phyloP scores from a whole-genome alignment of 352 stramenopile genomes.

The Globisporangium apiculatum region DNA sequence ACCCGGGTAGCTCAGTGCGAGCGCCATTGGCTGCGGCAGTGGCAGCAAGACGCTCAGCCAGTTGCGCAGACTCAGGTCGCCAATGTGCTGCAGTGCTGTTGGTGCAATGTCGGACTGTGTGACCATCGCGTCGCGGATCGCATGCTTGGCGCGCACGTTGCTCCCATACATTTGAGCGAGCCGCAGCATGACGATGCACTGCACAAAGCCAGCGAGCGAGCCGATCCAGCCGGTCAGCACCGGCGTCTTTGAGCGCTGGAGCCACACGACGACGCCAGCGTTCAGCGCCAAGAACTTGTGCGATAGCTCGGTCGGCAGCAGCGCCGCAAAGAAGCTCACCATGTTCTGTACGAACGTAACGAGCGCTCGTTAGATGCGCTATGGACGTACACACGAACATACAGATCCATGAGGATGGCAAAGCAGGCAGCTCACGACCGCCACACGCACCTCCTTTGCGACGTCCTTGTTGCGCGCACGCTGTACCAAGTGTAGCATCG shows the following conservation, averaged over 20 bases:
- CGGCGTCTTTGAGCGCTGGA: constrained; percentile 36
- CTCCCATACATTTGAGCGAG: constrained; percentile 28
- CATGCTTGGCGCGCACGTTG: constrained; percentile 38
- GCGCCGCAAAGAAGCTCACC: constrained; percentile 45
- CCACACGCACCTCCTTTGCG: constrained; percentile 22
- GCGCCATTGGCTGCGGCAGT: constrained; percentile 38
- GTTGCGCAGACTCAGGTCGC: constrained; percentile 29
- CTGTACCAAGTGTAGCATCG: constrained; percentile 34
- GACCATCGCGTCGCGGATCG: constrained; percentile 28
- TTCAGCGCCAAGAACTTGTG: constrained; percentile 42
- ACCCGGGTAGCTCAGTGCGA: constrained; percentile 37
- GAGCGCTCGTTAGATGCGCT: too few relatives aligned
- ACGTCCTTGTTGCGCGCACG: constrained; percentile 41
- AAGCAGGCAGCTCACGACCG: too few relatives aligned
- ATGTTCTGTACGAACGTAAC: constrained; percentile 18
- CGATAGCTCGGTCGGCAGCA: constrained; percentile 44
- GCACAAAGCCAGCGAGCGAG: constrained; percentile 32
- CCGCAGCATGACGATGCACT: constrained; percentile 35
- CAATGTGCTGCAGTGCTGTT: constrained; percentile 26
- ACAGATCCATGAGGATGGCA: too few relatives aligned
- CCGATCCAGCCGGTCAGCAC: constrained; percentile 49
- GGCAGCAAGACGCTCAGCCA: constrained; percentile 51
- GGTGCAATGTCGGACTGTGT: constrained; percentile 25
- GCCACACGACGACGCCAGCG: constrained; percentile 23
- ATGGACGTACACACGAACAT: background rate